Conservation (phyloP, 805 yeast species). For the Sungouiozyma intestinalis region DNA sequence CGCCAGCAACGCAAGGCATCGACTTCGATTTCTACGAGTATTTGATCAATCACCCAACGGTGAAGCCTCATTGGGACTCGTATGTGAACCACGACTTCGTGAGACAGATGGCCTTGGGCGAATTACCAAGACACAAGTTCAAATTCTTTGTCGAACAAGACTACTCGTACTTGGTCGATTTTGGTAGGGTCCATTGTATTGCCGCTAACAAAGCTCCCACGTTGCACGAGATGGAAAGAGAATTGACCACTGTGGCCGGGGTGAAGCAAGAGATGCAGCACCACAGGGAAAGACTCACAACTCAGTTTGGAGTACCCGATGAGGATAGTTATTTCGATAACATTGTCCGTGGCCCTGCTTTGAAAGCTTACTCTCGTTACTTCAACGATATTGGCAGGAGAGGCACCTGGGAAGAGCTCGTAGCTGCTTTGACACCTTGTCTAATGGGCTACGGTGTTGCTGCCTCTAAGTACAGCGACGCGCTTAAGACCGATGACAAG, state of each 20-base stretch:
- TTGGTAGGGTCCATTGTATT: constrained; percentile 53
- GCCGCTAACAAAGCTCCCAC: constrained; percentile 55
- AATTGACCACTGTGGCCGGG: constrained; percentile 39
- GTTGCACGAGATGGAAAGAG: constrained; percentile 39
- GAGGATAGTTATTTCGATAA: constrained; percentile 34
- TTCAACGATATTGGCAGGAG: constrained; percentile 42
- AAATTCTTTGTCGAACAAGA: constrained; percentile 47
- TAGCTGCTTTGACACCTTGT: constrained; percentile 67
- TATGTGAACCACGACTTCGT: constrained; percentile 59
- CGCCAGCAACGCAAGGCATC: background rate
- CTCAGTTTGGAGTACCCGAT: constrained; percentile 28
- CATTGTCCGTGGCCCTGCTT: constrained; percentile 44
- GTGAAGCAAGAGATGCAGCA: constrained; percentile 45
- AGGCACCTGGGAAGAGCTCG: constrained; percentile 53
- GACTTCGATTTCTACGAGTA: constrained; percentile 33
- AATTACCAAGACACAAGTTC: constrained; percentile 41
- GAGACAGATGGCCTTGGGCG: constrained; percentile 38
- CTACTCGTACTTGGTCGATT: constrained; percentile 57
- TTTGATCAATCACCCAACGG: constrained; percentile 45
- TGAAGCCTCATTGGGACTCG: constrained; percentile 43
- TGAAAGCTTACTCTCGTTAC: constrained; percentile 51
- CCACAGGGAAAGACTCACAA: constrained; percentile 43
- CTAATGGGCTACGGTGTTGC: constrained; percentile 62
- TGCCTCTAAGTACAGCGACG: constrained; percentile 28
- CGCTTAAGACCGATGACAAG: constrained; percentile 20